Percentiles rank a stretch among this genome's conserved stretches.
phyloP scores from a whole-genome alignment of 2,329 filamentous ascomycete species.

The Bisporella sp. region DNA sequence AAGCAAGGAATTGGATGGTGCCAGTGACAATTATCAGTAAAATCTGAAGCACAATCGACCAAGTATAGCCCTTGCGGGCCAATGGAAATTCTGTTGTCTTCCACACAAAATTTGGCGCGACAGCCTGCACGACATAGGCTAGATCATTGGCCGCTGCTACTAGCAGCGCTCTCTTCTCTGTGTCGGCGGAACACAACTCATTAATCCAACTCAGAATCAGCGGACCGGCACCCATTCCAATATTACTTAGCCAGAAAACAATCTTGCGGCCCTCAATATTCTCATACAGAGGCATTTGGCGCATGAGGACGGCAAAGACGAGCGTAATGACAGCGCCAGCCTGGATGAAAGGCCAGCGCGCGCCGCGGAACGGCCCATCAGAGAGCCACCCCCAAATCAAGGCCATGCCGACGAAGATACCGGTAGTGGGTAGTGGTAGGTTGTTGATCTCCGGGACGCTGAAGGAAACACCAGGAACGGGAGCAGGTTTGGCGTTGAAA shows the following conservation, averaged over 20 bases:
- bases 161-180: conserved; percentile 61
- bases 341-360: conserved; percentile 34
- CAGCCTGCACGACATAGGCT: conserved; percentile 60
- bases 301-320: not conserved
- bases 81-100: conserved; percentile 33
- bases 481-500: not conserved
- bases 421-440: conserved; percentile 25
- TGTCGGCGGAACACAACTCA: conserved; percentile 47
- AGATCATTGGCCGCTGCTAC: conserved; percentile 62
- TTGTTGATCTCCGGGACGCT: not conserved
- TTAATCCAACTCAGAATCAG: conserved; percentile 38
- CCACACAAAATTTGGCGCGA: conserved; percentile 34
- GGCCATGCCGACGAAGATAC: conserved; percentile 30
- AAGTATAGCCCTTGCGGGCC: conserved; percentile 31
- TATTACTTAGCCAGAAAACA: not conserved
- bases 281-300: not conserved
- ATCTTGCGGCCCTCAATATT: not conserved
- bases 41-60: conserved; percentile 29
- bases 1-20: no score
- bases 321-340: conserved; percentile 28
- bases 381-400: conserved; percentile 32
- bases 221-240: not conserved
- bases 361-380: conserved; percentile 27
- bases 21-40: conserved; percentile 14
- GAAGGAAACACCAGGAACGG: not conserved